Evolutionary conservation across 306 rosid genomes (phyloP).

Genomic region (Castanospermum australe): DNA sequence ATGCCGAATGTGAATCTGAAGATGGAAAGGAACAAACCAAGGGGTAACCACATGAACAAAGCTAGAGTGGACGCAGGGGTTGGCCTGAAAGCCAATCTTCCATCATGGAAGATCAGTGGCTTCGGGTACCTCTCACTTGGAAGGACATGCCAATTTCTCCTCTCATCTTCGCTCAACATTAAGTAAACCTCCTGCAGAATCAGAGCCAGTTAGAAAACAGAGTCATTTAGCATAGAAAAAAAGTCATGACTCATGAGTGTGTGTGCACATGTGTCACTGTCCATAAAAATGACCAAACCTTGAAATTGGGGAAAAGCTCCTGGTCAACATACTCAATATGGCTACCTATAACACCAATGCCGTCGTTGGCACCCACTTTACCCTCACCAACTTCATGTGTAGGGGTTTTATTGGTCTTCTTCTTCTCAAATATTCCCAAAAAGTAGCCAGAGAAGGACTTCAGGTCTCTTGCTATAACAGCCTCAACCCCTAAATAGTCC

Average conservation of each 20-base stretch:
- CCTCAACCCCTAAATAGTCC: constrained; percentile 58
- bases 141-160: constrained; percentile 49
- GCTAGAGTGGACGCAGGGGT: constrained; percentile 43
- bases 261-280: not conserved
- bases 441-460: constrained; percentile 52
- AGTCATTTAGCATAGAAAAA: not conserved
- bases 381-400: constrained; percentile 16
- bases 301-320: constrained; percentile 45
- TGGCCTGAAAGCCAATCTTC: constrained; percentile 72
- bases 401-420: not conserved
- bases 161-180: constrained; percentile 52
- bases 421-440: constrained; percentile 55
- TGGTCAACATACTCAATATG: constrained; percentile 32
- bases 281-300: constrained; percentile 33
- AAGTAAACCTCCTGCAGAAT: constrained; percentile 44
- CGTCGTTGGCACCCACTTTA: not conserved
- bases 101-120: constrained; percentile 74
- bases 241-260: not conserved
- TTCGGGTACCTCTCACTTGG: constrained; percentile 59
- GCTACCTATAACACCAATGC: constrained; percentile 37
- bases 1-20: constrained; percentile 37
- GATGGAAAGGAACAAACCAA: constrained; percentile 47
- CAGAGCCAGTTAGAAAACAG: not conserved
- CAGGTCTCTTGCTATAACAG: constrained; percentile 58
- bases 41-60: constrained; percentile 64